Evolutionary conservation across 305 asterid genomes (phyloP).

Genomic region (Fraxinus baroniana): DNA sequence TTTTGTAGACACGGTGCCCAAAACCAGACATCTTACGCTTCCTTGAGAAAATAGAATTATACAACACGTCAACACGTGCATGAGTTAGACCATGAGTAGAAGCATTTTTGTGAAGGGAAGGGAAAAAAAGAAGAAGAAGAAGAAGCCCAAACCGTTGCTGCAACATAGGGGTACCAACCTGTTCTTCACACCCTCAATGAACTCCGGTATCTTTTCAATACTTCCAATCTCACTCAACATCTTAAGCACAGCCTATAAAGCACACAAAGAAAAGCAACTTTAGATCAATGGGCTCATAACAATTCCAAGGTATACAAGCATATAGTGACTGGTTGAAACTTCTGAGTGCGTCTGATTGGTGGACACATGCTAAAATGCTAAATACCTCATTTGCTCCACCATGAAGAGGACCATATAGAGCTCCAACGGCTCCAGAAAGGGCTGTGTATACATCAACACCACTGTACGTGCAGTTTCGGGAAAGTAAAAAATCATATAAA

Average conservation of each 20-base stretch:
- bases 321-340: not conserved
- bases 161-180: conserved; percentile 44
- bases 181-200: conserved; percentile 94
- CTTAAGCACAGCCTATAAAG: conserved; percentile 90
- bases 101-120: not conserved
- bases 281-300: conserved; percentile 11
- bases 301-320: conserved; percentile 4
- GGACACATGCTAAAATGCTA: not conserved
- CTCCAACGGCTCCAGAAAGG: conserved; percentile 99
- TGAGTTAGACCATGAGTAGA: conserved; percentile 9
- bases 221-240: conserved; percentile 97
- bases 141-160: not conserved
- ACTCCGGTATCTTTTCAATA: conserved; percentile 81
- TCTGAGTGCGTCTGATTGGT: not conserved
- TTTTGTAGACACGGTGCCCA: conserved; percentile 99
- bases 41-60: conserved; percentile 37
- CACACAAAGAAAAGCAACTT: conserved; percentile 13
- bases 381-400: conserved; percentile 99
- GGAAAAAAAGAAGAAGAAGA: not conserved
- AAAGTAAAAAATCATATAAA: conserved; percentile 7
- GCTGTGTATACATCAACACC: conserved; percentile 99
- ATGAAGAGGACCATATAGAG: conserved; percentile 98
- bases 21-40: conserved; percentile 99
- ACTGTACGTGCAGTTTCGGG: conserved; percentile 46
- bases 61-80: conserved; percentile 4